These are phyloP conservation scores for Plasmodium coatneyi DNA, from an alignment of 169 alveolate species.

Conservation along the genomic window DNA sequence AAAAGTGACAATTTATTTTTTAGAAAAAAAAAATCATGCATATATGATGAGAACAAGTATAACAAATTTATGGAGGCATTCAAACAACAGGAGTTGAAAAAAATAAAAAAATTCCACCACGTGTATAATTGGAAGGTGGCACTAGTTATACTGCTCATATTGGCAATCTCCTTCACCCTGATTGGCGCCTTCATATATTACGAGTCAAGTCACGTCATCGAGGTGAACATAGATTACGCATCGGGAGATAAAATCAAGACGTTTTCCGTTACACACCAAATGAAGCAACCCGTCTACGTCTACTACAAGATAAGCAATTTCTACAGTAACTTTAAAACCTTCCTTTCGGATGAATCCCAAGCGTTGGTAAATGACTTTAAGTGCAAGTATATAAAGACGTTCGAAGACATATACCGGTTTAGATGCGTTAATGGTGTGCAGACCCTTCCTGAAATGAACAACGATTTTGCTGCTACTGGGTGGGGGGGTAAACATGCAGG, in stretches of 20 bases:
- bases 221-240: constrained; percentile 17
- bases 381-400: constrained; percentile 39
- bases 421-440: constrained; percentile 34
- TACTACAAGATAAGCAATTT: constrained; percentile 50
- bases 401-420: constrained; percentile 31
- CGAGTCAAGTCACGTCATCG: constrained; percentile 32
- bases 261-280: neutral
- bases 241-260: constrained; percentile 8
- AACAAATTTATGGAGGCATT: constrained; percentile 27
- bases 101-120: constrained; percentile 27
- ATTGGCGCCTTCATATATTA: constrained; percentile 47
- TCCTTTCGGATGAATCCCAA: constrained; percentile 58
- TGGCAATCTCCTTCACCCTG: constrained; percentile 12
- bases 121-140: constrained; percentile 41
- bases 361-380: neutral
- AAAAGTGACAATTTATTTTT: constrained; percentile 14
- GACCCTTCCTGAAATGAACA: constrained; percentile 33
- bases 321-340: constrained; percentile 26
- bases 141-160: neutral
- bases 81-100: constrained; percentile 62
- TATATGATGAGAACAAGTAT: constrained; percentile 18
- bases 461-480: neutral
- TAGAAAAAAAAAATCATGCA: neutral
- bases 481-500: neutral
- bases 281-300: constrained; percentile 56